These are phyloP conservation scores for Starmerella asiatica DNA, from an alignment of 805 yeast species.

Conservation along the genomic window DNA sequence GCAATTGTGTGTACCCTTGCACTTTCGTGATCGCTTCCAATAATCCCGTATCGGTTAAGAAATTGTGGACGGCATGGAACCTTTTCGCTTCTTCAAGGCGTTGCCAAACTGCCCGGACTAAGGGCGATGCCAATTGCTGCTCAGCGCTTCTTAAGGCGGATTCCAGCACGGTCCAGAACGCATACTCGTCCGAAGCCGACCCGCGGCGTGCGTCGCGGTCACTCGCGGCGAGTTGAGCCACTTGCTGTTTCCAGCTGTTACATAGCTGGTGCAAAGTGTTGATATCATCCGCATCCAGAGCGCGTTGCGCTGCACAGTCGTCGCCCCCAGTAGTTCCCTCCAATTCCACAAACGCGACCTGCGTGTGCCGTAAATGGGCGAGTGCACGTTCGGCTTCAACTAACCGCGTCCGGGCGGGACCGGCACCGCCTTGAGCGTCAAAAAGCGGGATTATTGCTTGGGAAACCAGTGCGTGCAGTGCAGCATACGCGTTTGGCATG, in stretches of 20 bases:
- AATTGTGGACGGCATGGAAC: constrained; percentile 63
- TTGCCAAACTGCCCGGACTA: constrained; percentile 44
- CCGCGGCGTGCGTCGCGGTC: constrained; percentile 44
- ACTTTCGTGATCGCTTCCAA: constrained; percentile 40
- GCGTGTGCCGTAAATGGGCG: constrained; percentile 9
- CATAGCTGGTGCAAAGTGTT: constrained; percentile 59
- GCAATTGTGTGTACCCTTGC: constrained; percentile 38
- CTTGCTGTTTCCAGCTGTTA: constrained; percentile 58
- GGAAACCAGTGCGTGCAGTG: constrained; percentile 32
- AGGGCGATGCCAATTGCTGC: constrained; percentile 41
- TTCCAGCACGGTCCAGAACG: constrained; percentile 68
- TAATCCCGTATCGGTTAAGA: constrained; percentile 58
- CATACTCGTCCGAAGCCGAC: constrained; percentile 51
- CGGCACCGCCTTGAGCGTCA: constrained; percentile 26
- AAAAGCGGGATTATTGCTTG: constrained; percentile 60
- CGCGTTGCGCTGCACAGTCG: constrained; percentile 1
- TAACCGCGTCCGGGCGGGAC: constrained; percentile 14
- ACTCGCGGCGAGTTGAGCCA: constrained; percentile 43
- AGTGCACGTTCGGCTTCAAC: constrained; percentile 17
- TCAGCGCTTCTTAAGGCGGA: constrained; percentile 41
- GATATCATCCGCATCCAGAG: constrained; percentile 29
- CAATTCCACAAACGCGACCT: constrained; percentile 13
- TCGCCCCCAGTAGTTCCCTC: neutral
- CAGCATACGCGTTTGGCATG: neutral
- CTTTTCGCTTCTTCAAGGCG: constrained; percentile 58